Evolutionary conservation across 2,329 filamentous ascomycete species (phyloP), one percentile per base, ranked within the genome.

Genomic region (Akanthomyces muscarius): DNA sequence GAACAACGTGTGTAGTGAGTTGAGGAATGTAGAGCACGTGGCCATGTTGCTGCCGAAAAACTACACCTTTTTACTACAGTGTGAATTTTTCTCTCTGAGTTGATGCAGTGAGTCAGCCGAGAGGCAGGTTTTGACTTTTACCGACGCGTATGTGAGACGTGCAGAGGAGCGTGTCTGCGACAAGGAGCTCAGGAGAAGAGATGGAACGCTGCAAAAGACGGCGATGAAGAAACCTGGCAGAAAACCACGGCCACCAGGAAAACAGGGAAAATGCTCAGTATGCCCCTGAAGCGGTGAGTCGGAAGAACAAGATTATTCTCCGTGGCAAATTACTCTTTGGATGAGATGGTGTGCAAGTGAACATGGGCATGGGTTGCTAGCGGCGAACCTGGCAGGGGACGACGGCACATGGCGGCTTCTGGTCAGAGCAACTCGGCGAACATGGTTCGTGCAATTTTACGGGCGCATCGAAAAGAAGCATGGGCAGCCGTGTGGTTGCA

Each of bases 311-410:
- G 25, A 25, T 58, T n/a, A 13, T 36, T 44, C 41, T 38, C 38
- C 16, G 25, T 60, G 57, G 57, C 57, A 60, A 52, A 52, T 60
- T 60, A 33, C 56, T 38, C 33, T 10, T 13, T 50, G 44, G 23
- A 8, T 25, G 44, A 36, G 33, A 47, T 21, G 44, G 23, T 47
- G 42, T 45, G 42, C 42, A 21, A 21, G 25, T 45, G 42, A 23
- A 18, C 50, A 21, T 33, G 54, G 36, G 36, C 14, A 57, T 56
- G 38, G 38, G 42, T 45, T 56, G 33, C 38, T 41, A 41, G 38
- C 14, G 38, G 38, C 14, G 33, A 16, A 10, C 38, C 38, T 41
- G 14, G 38, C 13, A 2, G 14, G 38, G 13, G 14, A 5, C 13
- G 7, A 30, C 47, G 50, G 30, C 28, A 16, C 4, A 18, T 33